A percentile compares a stretch with the other conserved stretches of the same genome.
phyloP scores from a whole-genome alignment of 2,329 filamentous ascomycete genomes.

The Blastomyces emzantsi region DNA sequence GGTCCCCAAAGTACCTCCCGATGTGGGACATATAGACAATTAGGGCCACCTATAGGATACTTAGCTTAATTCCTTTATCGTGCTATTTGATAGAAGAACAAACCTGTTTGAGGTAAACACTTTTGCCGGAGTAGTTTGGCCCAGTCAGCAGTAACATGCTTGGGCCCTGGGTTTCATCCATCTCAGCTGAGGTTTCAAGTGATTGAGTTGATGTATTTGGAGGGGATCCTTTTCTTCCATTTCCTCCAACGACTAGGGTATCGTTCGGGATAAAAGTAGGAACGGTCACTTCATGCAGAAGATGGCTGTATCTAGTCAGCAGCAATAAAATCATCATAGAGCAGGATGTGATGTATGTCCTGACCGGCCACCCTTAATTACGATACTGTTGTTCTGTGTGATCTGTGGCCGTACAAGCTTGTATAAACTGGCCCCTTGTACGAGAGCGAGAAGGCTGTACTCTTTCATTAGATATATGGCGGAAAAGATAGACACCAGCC shows the following conservation, averaged over 20 bases:
- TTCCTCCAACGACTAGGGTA: conserved; percentile 58
- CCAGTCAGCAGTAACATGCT: conserved; percentile 78
- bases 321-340: conserved; percentile 11
- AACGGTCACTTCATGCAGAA: conserved; percentile 76
- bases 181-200: conserved; percentile 4
- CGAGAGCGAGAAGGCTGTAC: conserved; percentile 63
- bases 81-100: conserved; percentile 1
- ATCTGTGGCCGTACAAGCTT: conserved; percentile 62
- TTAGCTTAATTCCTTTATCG: conserved; percentile 9
- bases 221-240: neutral
- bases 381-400: conserved; percentile 58
- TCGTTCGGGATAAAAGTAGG: conserved; percentile 76
- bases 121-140: conserved; percentile 95
- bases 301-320: conserved; percentile 46
- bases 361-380: conserved; percentile 65
- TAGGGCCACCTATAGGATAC: conserved; percentile 53
- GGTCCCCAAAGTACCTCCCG: conserved; percentile 43
- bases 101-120: conserved; percentile 81
- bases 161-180: conserved; percentile 33
- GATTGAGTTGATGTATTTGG: neutral
- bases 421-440: conserved; percentile 66
- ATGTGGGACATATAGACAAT: conserved; percentile 90
- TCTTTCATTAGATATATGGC: conserved; percentile 5
- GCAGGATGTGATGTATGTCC: conserved; percentile 14
- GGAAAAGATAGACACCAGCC: neutral